Conservation (phyloP, 441 rosid genomes). For the Eutrema salsugineum region DNA sequence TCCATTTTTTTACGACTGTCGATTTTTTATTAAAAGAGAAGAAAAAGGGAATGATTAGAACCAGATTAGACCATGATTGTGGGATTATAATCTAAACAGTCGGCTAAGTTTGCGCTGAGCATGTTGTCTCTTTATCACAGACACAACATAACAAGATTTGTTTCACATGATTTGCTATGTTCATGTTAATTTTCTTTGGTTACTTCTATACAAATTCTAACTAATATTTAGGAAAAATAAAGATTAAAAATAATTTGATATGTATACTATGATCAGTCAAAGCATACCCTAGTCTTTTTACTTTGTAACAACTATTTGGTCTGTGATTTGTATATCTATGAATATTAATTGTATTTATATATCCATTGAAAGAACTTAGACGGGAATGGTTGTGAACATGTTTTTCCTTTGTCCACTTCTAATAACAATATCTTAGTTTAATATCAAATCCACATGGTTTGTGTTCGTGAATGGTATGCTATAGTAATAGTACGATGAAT, state of each 20-base stretch:
- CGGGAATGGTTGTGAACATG: constrained; percentile 41
- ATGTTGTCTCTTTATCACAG: constrained; percentile 44
- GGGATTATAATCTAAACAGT: constrained; percentile 58
- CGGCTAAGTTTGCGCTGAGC: constrained; percentile 68
- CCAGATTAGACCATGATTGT: constrained; percentile 38
- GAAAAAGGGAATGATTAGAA: constrained; percentile 26
- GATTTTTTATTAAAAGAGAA: neutral
- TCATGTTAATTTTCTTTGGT: constrained; percentile 20
- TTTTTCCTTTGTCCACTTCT: constrained; percentile 39
- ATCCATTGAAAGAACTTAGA: constrained; percentile 35
- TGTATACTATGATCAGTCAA: constrained; percentile 30
- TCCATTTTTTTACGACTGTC: neutral
- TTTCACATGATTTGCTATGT: constrained; percentile 30
- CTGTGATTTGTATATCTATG: constrained; percentile 5
- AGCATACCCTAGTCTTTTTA: constrained; percentile 27
- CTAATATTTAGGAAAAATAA: neutral
- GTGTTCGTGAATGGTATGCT: constrained; percentile 4
- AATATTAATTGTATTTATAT: neutral
- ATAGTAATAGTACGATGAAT: neutral
- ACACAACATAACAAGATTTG: constrained; percentile 54
- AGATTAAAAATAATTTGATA: constrained; percentile 35
- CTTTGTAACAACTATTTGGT: constrained; percentile 36
- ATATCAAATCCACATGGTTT: constrained; percentile 22
- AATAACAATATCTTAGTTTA: constrained; percentile 5
- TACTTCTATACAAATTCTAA: constrained; percentile 32